These are phyloP conservation scores for Aspergillus pseudonomiae DNA, from an alignment of 2,329 filamentous ascomycete species.

Conservation along the genomic window DNA sequence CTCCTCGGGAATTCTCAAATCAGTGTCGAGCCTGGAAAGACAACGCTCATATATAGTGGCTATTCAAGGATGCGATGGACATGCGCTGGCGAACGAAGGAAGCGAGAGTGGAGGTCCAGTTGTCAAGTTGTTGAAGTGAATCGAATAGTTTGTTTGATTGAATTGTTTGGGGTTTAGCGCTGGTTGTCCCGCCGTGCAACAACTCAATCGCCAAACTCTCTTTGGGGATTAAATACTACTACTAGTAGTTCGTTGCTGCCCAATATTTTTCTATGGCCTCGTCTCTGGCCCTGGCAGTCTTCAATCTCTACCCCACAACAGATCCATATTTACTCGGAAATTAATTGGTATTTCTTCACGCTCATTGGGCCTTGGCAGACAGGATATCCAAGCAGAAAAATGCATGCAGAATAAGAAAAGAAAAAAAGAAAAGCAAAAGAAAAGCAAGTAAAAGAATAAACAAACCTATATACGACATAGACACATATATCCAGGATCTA, in stretches of 20 bases:
- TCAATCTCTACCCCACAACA: neutral
- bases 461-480: conserved; percentile 1
- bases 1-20: neutral
- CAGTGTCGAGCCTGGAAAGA: neutral
- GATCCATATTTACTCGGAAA: neutral
- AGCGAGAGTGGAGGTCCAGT: neutral
- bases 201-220: conserved; percentile 1
- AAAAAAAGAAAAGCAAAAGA: conserved; percentile 1
- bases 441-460: neutral
- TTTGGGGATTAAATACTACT: no score
- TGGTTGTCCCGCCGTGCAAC: neutral
- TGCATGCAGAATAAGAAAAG: neutral
- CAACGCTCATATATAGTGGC: neutral
- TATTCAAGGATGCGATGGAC: neutral
- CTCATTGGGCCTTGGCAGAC: neutral
- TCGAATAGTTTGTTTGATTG: neutral
- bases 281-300: neutral
- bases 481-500: neutral
- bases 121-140: neutral
- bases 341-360: neutral
- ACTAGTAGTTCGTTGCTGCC: neutral
- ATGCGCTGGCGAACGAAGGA: neutral
- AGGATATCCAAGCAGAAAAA: neutral
- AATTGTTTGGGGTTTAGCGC: conserved; percentile 4
- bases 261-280: conserved; percentile 5